Evolutionary conservation across 352 stramenopile genomes (phyloP), one percentile per base, ranked within the genome.

Genomic region (Aphanomyces euteiches): DNA sequence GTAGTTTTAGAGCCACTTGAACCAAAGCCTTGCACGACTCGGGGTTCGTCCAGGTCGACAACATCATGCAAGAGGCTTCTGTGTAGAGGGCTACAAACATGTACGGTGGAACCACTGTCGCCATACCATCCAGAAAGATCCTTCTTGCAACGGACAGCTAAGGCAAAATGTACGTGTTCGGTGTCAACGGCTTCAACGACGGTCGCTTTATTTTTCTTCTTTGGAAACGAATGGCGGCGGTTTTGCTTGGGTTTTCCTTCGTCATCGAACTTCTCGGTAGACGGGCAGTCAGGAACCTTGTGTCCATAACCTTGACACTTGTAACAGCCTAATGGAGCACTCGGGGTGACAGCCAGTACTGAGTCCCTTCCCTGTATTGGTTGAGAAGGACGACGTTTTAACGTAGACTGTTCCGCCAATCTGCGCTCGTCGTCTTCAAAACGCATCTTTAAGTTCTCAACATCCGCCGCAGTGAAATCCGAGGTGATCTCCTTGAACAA

Each of bases 261-360:
- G 1, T 36, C 37, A 19, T 61, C 13, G 37, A 61, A 36, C 17
- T 21, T 21, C 17, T 61, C 56, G 17, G 56, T 36, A 2, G 56
- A 53, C 13, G 56, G 56, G 37, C 56, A 61, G 13, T 53, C 19
- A 48, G 21, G 21, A 15, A 21, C 13, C 56, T 2, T 61, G 56
- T 61, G 56, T n/a, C 56, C 56, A 21, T 19, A 53, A 53, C 56
- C 56, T 61, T 61, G 21, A 2, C 56, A 61, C 37, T 61, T 61
- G 37, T 19, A 61, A 2, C 56, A 61, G 2, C 37, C 1, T 17
- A 61, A 53, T 28, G 28, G 2, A 28, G 28, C 28, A 28, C 28
- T 2, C 21, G 21, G 56, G 13, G 21, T 48, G 21, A 61, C 19
- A 19, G 21, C 37, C 1, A 61, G 56, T 21, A 61, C 56, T 15